A percentile compares a stretch with the other conserved stretches of the same genome.
phyloP scores from a whole-genome alignment of 768 basidiomycete genomes.

The Lentinus brumalis region DNA sequence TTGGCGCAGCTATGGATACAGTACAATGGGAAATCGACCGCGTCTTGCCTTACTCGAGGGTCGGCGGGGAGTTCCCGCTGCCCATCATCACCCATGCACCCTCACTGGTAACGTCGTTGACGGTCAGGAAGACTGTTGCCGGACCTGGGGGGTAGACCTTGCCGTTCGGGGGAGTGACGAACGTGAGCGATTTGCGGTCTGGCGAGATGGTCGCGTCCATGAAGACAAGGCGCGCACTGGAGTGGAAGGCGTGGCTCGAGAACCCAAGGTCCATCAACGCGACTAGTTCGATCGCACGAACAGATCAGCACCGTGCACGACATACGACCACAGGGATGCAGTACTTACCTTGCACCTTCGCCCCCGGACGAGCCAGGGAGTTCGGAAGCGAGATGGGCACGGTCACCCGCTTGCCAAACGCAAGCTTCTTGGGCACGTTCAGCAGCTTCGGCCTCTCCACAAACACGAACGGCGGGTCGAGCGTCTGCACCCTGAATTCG shows the following conservation, averaged over 20 bases:
- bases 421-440: constrained; percentile 37
- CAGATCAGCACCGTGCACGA: neutral
- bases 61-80: constrained; percentile 58
- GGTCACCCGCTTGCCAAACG: constrained; percentile 48
- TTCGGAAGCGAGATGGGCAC: constrained; percentile 45
- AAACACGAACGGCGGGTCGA: constrained; percentile 83
- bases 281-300: constrained; percentile 42
- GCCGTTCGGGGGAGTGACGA: constrained; percentile 64
- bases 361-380: constrained; percentile 32
- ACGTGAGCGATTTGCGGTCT: constrained; percentile 49
- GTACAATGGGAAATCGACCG: too few relatives aligned
- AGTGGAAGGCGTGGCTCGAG: constrained; percentile 76
- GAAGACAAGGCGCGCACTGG: constrained; percentile 76
- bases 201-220: constrained; percentile 49
- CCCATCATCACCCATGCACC: constrained; percentile 72
- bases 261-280: constrained; percentile 79
- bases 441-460: constrained; percentile 56
- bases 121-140: constrained; percentile 69
- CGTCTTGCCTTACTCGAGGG: constrained; percentile 41
- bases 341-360: constrained; percentile 49
- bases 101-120: constrained; percentile 62
- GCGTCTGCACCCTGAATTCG: constrained; percentile 87
- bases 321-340: neutral
- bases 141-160: constrained; percentile 80
- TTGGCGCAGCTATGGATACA: too few relatives aligned